Base-by-base conservation (phyloP, 352 stramenopile species). In the Phytophthora quininea region DNA sequence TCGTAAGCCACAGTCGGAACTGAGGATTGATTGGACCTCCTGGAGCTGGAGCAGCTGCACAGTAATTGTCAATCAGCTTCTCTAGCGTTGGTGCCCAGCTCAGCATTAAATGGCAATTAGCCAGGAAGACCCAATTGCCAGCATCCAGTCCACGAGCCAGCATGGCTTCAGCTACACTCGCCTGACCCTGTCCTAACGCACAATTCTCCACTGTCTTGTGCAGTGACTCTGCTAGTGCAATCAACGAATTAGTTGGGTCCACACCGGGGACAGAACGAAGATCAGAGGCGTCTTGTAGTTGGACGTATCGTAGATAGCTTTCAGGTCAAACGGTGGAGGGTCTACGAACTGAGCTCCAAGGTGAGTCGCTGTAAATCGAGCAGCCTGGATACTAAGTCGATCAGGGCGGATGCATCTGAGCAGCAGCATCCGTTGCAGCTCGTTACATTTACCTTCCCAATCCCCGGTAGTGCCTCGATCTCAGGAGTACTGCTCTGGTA, bases 31-130 rank as follows among this genome's bases (percentile, higher is more conserved):
- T 80, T 3, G 64, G 46, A 3, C 64, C 69, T 30, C 59, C 51
- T 27, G 69, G 69, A 15, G 79, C 70, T 32, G 74, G 68, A 1
- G 71, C 67, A 3, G 82, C 69, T 0, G 85, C 68, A 58, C 89
- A 96, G 31, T 92, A 97, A 35, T 88, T 92, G 58, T 98, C 90
- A 58, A 97, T 96, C 10, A 98, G 88, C 54, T 98, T 98, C 71
- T 99, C 96, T 1, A 99, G 76, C 30, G 89, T 92, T 19, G 92
- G 90, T 35, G 98, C 92, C 96, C 96, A 99, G 33, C 89, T 98
- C 1, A 98, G 76, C 89, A 98, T 98, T 59, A 99, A 76, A 60
- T 99, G 96, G 58, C 96, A 99, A 70, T 99, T 99, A 0, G 94
- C 91, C 10, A 99, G 74, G 62, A 99, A 98, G 11, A 98, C 92